phyloP scores from a whole-genome alignment of 306 rosid genomes.

The Cajanus cajan region DNA sequence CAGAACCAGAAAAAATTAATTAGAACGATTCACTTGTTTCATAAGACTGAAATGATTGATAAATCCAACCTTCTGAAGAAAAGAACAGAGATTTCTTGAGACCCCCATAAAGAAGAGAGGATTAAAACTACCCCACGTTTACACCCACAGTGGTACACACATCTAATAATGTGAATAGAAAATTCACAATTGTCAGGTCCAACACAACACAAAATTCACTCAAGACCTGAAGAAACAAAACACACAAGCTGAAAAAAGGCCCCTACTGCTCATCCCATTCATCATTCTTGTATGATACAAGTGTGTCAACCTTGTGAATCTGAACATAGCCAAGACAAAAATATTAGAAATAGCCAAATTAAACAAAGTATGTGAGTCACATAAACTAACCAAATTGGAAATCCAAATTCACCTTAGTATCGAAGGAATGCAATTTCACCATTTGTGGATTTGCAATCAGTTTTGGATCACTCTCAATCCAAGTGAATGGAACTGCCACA shows the following conservation, averaged over 20 bases:
- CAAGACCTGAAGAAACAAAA: neutral
- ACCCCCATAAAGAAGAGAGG: slow-evolving; percentile 5
- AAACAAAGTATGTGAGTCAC: neutral
- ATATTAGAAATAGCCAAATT: neutral
- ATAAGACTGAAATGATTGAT: neutral
- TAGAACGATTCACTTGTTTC: neutral
- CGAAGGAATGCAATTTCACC: slow-evolving; percentile 98
- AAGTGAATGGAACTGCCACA: slow-evolving; percentile 91
- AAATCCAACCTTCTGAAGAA: neutral
- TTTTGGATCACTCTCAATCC: slow-evolving; percentile 98
- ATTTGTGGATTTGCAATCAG: slow-evolving; percentile 94
- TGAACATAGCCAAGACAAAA: slow-evolving; percentile 44
- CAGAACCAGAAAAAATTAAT: neutral
- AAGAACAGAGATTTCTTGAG: neutral
- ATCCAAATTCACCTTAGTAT: slow-evolving; percentile 72
- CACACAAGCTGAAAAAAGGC: neutral
- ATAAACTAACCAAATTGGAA: neutral
- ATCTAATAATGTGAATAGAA: slow-evolving; percentile 62
- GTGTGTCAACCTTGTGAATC: slow-evolving; percentile 94
- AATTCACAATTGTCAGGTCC: slow-evolving; percentile 49
- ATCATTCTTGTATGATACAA: slow-evolving; percentile 94
- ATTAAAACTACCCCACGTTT: neutral
- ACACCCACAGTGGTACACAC: slow-evolving; percentile 12
- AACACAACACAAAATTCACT: slow-evolving; percentile 15
- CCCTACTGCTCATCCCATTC: slow-evolving; percentile 77